Conservation (phyloP, 495 filamentous ascomycete species). For the Penicillium soppii region DNA sequence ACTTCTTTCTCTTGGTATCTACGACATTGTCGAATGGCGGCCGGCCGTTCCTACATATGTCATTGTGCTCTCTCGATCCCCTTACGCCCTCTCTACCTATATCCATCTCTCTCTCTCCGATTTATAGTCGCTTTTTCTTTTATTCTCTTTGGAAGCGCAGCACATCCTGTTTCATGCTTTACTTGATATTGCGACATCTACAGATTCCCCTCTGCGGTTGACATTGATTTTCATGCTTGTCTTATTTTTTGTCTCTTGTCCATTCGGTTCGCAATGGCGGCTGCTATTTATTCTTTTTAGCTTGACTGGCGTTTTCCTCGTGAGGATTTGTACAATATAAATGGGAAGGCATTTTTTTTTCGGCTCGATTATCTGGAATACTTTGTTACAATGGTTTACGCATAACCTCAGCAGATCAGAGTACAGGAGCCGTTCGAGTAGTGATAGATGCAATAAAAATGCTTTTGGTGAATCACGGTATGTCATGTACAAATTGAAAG, state of each 20-base stretch:
- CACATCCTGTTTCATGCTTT: conserved; percentile 12
- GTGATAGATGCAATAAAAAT: conserved; percentile 14
- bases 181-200: conserved; percentile 13
- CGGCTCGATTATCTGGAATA: conserved; percentile 16
- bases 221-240: conserved; percentile 11
- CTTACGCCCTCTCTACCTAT: not conserved
- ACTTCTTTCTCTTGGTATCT: not conserved
- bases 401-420: not conserved
- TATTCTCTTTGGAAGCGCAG: conserved; percentile 7
- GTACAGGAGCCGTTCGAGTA: not conserved
- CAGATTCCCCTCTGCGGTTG: conserved; percentile 25
- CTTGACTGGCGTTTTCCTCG: conserved; percentile 19
- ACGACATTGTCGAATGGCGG: conserved; percentile 1
- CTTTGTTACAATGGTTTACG: not conserved
- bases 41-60: not conserved
- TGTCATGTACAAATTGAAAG: not conserved
- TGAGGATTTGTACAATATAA: conserved; percentile 24
- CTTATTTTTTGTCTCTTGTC: conserved; percentile 9
- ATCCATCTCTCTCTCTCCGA: not conserved
- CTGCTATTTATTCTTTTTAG: conserved; percentile 1
- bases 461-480: conserved; percentile 24
- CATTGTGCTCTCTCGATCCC: not conserved
- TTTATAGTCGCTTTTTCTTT: not conserved
- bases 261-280: conserved; percentile 1
- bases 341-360: conserved; percentile 23